Evolutionary conservation across 257 asterid species (phyloP), one percentile per base, ranked within the genome.

Genomic region (Solanum arcanum): DNA sequence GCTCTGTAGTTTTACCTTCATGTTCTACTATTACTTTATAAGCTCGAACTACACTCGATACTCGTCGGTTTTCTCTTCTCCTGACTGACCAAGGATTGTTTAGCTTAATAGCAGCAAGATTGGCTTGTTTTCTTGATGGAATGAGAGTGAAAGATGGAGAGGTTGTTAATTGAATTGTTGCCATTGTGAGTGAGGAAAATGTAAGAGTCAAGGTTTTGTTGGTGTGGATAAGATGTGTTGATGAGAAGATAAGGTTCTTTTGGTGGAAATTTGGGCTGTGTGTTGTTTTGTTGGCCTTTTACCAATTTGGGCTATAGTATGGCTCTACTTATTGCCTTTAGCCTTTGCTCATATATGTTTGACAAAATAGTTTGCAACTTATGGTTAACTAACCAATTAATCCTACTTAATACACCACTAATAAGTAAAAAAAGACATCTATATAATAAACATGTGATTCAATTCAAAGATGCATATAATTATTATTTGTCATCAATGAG

Each of bases 1-100:
- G 88, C 91, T 94, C 98, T 33, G 95, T 92, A 3, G 91, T 86
- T 23, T 88, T 84, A 35, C 88, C 93, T 77, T 86, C 90, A 81
- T 96, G 98, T 77, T 96, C 98, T 87, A 96, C 82, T 46, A 91
- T 47, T 15, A 96, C 98, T 88, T 92, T 95, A 94, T 92, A 94
- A 64, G 98, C 92, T 52, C 66, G 59, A 86, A 85, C 85, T 78
- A 89, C 8, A 90, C 86, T 15, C 37, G 89, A 52, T n/a, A 86
- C 66, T 25, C 39, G 85, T 29, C 75, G 66, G 66, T 59, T 88
- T 18, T 77, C 23, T 35, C 64, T 72, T 14, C 60, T 44, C 52
- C 85, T 84, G 23, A 23, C 5, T 37, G 82, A 27, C 85, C 62
- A 25, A 64, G 88, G 87, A 37, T 41, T 56, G 66, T 64, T 60